Base-by-base conservation (phyloP, 2,329 filamentous ascomycete species). In the Sphaerulina vaccinii region DNA sequence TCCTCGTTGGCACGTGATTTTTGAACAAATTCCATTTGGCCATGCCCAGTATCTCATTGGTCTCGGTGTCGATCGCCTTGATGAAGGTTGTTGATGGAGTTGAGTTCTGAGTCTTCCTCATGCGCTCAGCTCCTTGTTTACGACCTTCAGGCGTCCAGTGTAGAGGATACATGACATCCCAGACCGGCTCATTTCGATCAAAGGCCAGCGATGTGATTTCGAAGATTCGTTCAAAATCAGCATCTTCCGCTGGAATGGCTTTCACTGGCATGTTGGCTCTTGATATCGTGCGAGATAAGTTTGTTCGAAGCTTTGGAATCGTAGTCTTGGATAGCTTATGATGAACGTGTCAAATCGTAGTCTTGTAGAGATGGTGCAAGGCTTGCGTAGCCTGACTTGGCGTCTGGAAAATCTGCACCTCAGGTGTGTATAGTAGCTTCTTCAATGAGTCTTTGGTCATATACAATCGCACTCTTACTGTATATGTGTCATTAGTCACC, bases 11-110 rank as follows among this genome's bases (percentile, higher is more conserved):
- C 2, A 4, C 13, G 22, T 60, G 45, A 37, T 62, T 56, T 29
- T 52, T 36, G 49, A 56, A 65, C 43, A 67, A 41, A 18, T 63
- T 63, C 65, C 65, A 68, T 42, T 65, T 66, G n/a, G 65, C 62
- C 57, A 67, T 65, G 8, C 63, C 65, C 27, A 64, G 49, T 32
- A 68, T 66, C 11, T 54, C 56, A 15, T 57, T 58, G 2, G 56
- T 62, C 3, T 54, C 51, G 3, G 46, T 24, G 40, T 65, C 61
- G 11, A 68, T 62, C 6, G 66, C 65, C 47, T 68, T 67, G 27
- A 68, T 19, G 49, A 57, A 68, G 3, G 51, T 61, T 3, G 60
- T 64, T 37, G 54, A 29, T 1, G 60, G 58, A 35, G 65, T 63
- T 3, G 56, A 51, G 9, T 55, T 49, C 23, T 59, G 58, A 9